Conservation (phyloP, 371 early-diverging fungal species). For the Mucor sp. region DNA sequence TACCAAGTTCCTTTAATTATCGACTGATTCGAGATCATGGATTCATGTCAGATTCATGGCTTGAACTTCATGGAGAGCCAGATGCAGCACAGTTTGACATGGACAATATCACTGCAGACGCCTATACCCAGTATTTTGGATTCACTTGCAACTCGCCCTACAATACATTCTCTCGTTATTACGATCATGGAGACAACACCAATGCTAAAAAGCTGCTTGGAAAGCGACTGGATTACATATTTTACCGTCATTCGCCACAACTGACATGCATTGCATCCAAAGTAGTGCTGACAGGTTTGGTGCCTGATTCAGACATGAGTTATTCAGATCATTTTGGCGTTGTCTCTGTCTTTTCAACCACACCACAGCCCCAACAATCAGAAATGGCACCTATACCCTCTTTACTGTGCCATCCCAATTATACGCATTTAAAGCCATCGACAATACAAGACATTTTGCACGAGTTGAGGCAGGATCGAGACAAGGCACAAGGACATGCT, state of each 20-base stretch:
- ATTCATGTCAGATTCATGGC: constrained; percentile 50
- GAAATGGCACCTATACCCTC: not conserved
- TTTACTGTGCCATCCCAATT: constrained; percentile 4
- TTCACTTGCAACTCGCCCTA: constrained; percentile 53
- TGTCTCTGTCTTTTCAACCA: constrained; percentile 9
- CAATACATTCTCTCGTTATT: constrained; percentile 45
- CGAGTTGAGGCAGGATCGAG: not conserved
- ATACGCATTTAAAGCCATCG: not conserved
- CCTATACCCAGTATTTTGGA: constrained; percentile 29
- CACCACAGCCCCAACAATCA: not conserved
- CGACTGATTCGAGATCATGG: constrained; percentile 41
- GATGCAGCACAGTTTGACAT: constrained; percentile 12
- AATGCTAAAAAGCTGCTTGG: constrained; percentile 21
- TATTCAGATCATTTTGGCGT: constrained; percentile 60
- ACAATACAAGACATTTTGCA: constrained; percentile 2
- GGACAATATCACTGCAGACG: constrained; percentile 1
- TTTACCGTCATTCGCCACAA: constrained; percentile 37
- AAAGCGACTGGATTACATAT: constrained; percentile 55
- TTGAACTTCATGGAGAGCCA: constrained; percentile 30
- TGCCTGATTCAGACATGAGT: constrained; percentile 31
- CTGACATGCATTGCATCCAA: constrained; percentile 32
- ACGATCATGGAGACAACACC: not conserved
- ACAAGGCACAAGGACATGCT: constrained; percentile 1
- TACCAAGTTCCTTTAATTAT: constrained; percentile 41
- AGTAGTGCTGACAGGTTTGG: constrained; percentile 37